Base-by-base conservation (phyloP, 164 flowering plant genomes). In the Vitis amurensis region DNA sequence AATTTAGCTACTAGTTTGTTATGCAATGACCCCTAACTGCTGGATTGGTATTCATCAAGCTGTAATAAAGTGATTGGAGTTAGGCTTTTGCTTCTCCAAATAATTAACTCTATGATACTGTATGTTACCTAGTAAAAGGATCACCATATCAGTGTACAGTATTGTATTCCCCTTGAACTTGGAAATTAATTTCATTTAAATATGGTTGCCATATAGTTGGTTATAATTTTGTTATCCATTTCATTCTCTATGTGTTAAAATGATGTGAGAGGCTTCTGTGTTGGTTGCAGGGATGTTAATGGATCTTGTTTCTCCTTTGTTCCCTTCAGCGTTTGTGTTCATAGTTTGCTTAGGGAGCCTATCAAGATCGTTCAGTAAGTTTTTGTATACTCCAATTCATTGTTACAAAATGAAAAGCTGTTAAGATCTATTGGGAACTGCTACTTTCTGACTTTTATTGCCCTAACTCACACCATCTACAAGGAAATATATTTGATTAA, bases 361-460 rank as follows among this genome's bases (percentile, higher is more conserved):
- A 64, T 96, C 97, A 63, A 88, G 98, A 86, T 93, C 98, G 68
- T 91, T 96, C 82, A 96, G 99, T 93, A 86, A 86, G 95, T 83
- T 60, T 51, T 67, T 52, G 15, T 37, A 37, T 37, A 37, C 44
- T 37, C 44, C 4, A 23, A 23, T 23, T 23, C 27, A 0, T 23
- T 23, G 27, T 23, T 23, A 23, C 27, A 23, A 23, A 23, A 23
- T 23, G 27, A 23, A 37, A 23, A 6, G 44, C 44, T 37, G 7
- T 37, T 37, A 37, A 37, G 44, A 37, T 37, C 7, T 6, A 37
- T 37, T 37, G 7, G 44, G 44, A 37, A 37, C 44, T 37, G 44
- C 44, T 23, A 23, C 27, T 23, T 37, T 37, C 7, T 37, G 44
- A 37, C 4, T 37, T 37, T 37, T 37, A 37, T 37, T 37, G 44